Percentiles rank a stretch among this genome's conserved stretches.
These are phyloP conservation scores for Cercospora citrullina DNA, from an alignment of 2,329 filamentous ascomycete genomes.

Conservation along the genomic window DNA sequence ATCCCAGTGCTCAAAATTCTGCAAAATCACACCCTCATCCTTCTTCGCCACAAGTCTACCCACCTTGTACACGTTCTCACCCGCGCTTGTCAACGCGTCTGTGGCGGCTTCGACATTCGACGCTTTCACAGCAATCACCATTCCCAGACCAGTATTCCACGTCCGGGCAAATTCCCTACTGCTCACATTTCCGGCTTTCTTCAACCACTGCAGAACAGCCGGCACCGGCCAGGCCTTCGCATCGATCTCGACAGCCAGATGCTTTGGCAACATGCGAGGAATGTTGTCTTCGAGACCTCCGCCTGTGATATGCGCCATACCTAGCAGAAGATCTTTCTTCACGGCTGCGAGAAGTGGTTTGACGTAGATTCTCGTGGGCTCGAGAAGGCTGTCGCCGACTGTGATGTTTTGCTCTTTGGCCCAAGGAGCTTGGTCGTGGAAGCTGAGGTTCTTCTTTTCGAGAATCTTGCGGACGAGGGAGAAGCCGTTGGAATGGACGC, in stretches of 20 bases:
- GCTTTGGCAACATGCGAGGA: constrained; percentile 81
- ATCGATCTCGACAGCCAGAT: constrained; percentile 79
- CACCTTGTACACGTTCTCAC: constrained; percentile 76
- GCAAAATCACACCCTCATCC: constrained; percentile 62
- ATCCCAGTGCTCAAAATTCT: constrained; percentile 53
- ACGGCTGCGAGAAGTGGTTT: constrained; percentile 63
- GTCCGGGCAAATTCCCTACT: constrained; percentile 82
- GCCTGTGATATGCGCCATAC: constrained; percentile 94
- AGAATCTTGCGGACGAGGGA: constrained; percentile 92
- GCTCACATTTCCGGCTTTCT: constrained; percentile 68
- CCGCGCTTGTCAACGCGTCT: constrained; percentile 61
- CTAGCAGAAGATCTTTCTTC: constrained; percentile 70
- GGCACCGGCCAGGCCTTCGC: constrained; percentile 73
- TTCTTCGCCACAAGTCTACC: constrained; percentile 66
- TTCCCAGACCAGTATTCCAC: constrained; percentile 93
- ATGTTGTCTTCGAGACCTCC: constrained; percentile 93
- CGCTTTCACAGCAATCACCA: constrained; percentile 79
- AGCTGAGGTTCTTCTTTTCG: constrained; percentile 69
- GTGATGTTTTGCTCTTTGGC: constrained; percentile 51
- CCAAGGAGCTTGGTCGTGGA: constrained; percentile 77
- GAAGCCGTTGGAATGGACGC: constrained; percentile 95
- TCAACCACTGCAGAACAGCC: constrained; percentile 83
- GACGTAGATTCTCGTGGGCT: constrained; percentile 93
- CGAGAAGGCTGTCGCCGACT: constrained; percentile 76
- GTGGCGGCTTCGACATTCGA: constrained; percentile 63